phyloP scores from a whole-genome alignment of 768 basidiomycete genomes.

The Phylloporus sp. region DNA sequence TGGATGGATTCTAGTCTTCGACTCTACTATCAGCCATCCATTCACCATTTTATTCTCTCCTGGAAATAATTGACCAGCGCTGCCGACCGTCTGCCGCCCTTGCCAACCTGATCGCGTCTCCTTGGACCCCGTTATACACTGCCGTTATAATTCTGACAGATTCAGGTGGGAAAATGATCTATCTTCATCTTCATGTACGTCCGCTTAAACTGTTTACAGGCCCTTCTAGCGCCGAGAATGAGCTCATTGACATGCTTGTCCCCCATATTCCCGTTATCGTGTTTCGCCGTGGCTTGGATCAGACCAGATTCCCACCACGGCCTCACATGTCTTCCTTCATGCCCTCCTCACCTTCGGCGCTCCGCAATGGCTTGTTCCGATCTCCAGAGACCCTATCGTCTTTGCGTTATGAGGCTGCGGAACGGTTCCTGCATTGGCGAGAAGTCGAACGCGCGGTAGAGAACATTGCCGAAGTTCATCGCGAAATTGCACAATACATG shows the following conservation, averaged over 20 bases:
- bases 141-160: constrained; percentile 53
- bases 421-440: constrained; percentile 69
- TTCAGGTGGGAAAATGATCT: constrained; percentile 35
- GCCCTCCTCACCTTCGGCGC: constrained; percentile 46
- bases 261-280: constrained; percentile 56
- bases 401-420: constrained; percentile 60
- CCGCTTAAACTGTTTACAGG: constrained; percentile 12
- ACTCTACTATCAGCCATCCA: constrained; percentile 46
- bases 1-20: constrained; percentile 21
- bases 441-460: constrained; percentile 60
- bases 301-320: constrained; percentile 28
- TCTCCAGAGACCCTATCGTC: constrained; percentile 56
- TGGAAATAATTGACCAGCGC: constrained; percentile 51
- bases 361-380: constrained; percentile 60
- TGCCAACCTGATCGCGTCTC: constrained; percentile 53
- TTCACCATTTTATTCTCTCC: constrained; percentile 50
- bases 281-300: constrained; percentile 41
- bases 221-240: constrained; percentile 36
- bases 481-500: constrained; percentile 20
- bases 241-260: constrained; percentile 47
- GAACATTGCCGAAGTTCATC: constrained; percentile 34
- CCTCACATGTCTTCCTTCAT: constrained; percentile 52
- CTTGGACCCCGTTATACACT: constrained; percentile 56
- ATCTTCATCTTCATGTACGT: constrained; percentile 2
- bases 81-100: constrained; percentile 49